phyloP scores from a whole-genome alignment of 2,329 filamentous ascomycete genomes.

The Cercospora sp. region DNA sequence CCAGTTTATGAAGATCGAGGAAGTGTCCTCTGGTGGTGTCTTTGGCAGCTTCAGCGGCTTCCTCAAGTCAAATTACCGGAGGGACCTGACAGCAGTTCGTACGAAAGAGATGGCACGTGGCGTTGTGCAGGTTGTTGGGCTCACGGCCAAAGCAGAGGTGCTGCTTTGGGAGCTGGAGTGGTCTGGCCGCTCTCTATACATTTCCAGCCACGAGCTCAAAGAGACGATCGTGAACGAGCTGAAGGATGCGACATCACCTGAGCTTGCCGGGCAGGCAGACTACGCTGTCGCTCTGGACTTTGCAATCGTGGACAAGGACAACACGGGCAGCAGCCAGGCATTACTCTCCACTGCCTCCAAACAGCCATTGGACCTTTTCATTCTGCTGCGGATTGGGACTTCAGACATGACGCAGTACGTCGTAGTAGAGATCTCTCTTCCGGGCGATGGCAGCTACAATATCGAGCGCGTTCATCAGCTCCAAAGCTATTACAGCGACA shows the following conservation, averaged over 20 bases:
- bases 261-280: constrained; percentile 42
- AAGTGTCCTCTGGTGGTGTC: constrained; percentile 62
- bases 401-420: constrained; percentile 60
- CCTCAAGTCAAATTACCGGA: constrained; percentile 67
- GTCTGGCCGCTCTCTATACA: constrained; percentile 75
- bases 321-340: constrained; percentile 27
- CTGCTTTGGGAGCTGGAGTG: constrained; percentile 88
- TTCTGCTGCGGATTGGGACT: constrained; percentile 35
- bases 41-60: constrained; percentile 79
- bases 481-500: constrained; percentile 43
- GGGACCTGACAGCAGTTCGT: constrained; percentile 76
- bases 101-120: constrained; percentile 72
- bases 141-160: constrained; percentile 73
- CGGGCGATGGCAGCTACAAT: constrained; percentile 48
- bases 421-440: constrained; percentile 70
- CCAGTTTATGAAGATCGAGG: constrained; percentile 69
- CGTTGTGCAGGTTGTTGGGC: constrained; percentile 79
- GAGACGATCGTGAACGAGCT: constrained; percentile 64
- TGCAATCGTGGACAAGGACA: constrained; percentile 56
- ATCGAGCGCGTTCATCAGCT: constrained; percentile 51
- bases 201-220: constrained; percentile 69
- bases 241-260: constrained; percentile 52
- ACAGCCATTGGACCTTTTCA: constrained; percentile 32
- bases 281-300: constrained; percentile 67
- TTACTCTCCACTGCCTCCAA: constrained; percentile 28